Evolutionary conservation across 805 yeast genomes (phyloP).

Genomic region (Starmerella apis): DNA sequence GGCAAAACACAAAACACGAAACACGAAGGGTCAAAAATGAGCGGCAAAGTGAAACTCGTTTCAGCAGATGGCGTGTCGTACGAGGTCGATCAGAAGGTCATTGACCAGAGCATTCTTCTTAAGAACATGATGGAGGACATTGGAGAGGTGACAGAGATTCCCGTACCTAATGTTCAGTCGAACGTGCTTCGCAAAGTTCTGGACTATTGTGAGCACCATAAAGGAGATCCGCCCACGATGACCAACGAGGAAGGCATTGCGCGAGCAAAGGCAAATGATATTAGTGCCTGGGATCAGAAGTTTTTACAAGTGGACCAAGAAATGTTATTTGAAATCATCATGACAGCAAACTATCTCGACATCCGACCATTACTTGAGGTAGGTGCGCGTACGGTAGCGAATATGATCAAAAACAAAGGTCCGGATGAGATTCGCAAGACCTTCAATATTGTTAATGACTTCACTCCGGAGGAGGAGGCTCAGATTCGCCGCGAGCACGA

Average conservation of each 20-base stretch:
- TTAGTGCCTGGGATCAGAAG: constrained; percentile 91
- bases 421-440: constrained; percentile 40
- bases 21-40: too few species aligned
- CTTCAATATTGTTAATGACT: constrained; percentile 38
- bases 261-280: constrained; percentile 75
- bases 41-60: constrained; percentile 16
- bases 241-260: constrained; percentile 48
- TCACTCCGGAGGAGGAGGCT: constrained; percentile 41
- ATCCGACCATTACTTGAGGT: constrained; percentile 39
- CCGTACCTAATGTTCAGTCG: constrained; percentile 68
- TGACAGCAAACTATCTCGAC: constrained; percentile 41
- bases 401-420: constrained; percentile 39
- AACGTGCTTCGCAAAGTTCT: constrained; percentile 74
- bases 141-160: constrained; percentile 58
- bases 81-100: constrained; percentile 45
- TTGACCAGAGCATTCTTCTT: constrained; percentile 74
- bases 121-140: constrained; percentile 77
- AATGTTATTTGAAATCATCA: constrained; percentile 40
- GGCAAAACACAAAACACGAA: neutral
- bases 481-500: constrained; percentile 40
- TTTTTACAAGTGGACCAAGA: constrained; percentile 82
- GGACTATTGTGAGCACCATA: constrained; percentile 94
- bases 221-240: constrained; percentile 53
- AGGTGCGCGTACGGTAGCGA: constrained; percentile 42
- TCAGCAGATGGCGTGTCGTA: constrained; percentile 26